phyloP scores from a whole-genome alignment of 257 asterid genomes.

The Salvia miltiorrhiza region DNA sequence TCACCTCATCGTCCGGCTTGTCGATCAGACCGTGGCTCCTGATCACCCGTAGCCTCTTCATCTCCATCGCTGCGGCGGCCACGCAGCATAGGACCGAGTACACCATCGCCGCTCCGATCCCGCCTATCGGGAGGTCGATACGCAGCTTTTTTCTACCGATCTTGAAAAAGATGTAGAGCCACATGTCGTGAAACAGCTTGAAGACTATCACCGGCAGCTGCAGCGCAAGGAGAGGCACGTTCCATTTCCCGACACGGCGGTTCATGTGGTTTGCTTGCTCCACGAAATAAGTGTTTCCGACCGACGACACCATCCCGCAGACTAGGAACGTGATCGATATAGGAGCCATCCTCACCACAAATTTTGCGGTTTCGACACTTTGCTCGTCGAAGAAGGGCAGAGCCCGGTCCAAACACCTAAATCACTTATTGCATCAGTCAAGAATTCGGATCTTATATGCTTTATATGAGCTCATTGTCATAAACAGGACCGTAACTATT shows the following conservation, averaged over 20 bases:
- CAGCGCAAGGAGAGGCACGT: slow-evolving; percentile 36
- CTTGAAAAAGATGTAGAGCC: not conserved
- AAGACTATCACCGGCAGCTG: not conserved
- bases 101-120: slow-evolving; percentile 34
- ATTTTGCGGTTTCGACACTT: not conserved
- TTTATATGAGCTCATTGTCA: too few relatives aligned
- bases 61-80: slow-evolving; percentile 30
- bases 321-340: slow-evolving; percentile 49
- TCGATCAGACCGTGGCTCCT: slow-evolving; percentile 8
- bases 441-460: too few relatives aligned
- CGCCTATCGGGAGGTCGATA: not conserved
- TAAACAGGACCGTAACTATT: too few relatives aligned
- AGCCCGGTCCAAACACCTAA: not conserved
- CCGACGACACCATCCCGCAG: slow-evolving; percentile 44
- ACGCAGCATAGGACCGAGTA: slow-evolving; percentile 34
- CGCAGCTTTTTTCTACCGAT: too few relatives aligned
- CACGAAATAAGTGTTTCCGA: slow-evolving; percentile 53
- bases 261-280: slow-evolving; percentile 61
- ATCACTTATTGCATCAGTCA: not conserved
- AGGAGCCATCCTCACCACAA: slow-evolving; percentile 35
- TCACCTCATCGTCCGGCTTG: slow-evolving; percentile 18
- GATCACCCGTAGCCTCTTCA: slow-evolving; percentile 23
- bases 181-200: not conserved
- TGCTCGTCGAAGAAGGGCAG: not conserved
- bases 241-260: slow-evolving; percentile 44